Conservation (phyloP, 768 basidiomycete species). For the Leucocoprinus sp. region DNA sequence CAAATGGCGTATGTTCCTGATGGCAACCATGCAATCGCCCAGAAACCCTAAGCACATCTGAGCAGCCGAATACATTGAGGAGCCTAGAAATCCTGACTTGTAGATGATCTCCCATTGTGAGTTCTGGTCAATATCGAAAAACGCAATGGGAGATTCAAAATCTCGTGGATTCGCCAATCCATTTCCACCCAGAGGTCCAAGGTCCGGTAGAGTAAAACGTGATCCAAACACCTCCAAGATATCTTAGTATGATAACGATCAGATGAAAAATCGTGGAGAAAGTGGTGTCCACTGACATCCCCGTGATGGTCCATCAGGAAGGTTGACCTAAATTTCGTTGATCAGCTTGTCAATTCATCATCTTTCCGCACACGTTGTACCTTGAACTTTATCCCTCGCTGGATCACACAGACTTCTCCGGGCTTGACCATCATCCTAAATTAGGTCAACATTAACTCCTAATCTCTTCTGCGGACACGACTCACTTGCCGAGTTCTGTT, state of each 20-base stretch:
- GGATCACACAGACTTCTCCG: slow-evolving; percentile 59
- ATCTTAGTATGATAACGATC: slow-evolving; percentile 25
- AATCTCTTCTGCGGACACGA: too few species aligned
- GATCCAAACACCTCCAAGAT: slow-evolving; percentile 58
- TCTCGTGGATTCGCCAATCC: slow-evolving; percentile 61
- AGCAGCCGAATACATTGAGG: not conserved
- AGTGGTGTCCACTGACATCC: slow-evolving; percentile 37
- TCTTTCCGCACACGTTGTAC: slow-evolving; percentile 20
- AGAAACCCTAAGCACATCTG: slow-evolving; percentile 31
- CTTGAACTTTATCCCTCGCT: slow-evolving; percentile 62
- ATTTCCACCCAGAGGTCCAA: slow-evolving; percentile 57
- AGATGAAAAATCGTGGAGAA: not conserved
- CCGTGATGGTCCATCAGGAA: slow-evolving; percentile 53
- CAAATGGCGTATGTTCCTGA: slow-evolving; percentile 62
- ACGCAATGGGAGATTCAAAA: slow-evolving; percentile 57
- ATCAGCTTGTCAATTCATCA: not conserved
- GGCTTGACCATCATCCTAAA: slow-evolving; percentile 51
- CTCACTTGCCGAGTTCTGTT: slow-evolving; percentile 61
- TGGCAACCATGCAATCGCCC: slow-evolving; percentile 45
- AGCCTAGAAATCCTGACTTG: slow-evolving; percentile 25
- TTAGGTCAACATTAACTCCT: too few species aligned
- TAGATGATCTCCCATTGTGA: slow-evolving; percentile 45
- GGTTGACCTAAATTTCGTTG: slow-evolving; percentile 25
- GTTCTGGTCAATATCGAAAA: slow-evolving; percentile 57
- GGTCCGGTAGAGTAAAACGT: slow-evolving; percentile 55